phyloP scores from a whole-genome alignment of 345 rosid genomes.

The Geranium rotundifolium region DNA sequence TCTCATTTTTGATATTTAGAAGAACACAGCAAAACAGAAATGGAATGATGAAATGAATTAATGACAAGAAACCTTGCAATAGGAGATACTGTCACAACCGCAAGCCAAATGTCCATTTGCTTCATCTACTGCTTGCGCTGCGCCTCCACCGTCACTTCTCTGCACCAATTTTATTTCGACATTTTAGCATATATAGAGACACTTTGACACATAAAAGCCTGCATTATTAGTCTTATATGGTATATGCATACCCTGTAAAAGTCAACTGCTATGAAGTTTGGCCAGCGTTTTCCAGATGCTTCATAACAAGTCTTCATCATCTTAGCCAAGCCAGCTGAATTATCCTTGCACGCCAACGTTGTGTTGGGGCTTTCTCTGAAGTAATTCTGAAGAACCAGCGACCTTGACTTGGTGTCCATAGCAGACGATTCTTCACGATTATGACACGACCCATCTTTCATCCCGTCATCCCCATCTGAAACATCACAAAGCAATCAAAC shows the following conservation, averaged over 20 bases:
- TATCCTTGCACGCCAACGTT: slow-evolving; percentile 53
- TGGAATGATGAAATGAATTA: too few relatives aligned
- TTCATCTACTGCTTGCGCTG: slow-evolving; percentile 70
- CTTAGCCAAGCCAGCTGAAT: slow-evolving; percentile 55
- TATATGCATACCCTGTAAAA: slow-evolving; percentile 57
- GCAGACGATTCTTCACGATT: slow-evolving; percentile 66
- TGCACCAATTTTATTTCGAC: slow-evolving; percentile 10
- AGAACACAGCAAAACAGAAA: too few relatives aligned
- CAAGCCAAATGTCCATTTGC: slow-evolving; percentile 91
- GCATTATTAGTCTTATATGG: too few relatives aligned
- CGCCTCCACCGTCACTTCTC: slow-evolving; percentile 92
- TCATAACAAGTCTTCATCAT: slow-evolving; percentile 61
- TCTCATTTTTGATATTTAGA: background rate
- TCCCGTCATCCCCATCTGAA: slow-evolving; percentile 80
- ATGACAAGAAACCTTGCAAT: slow-evolving; percentile 49
- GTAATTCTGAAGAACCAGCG: slow-evolving; percentile 65
- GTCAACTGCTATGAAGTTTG: slow-evolving; percentile 93
- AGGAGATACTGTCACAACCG: slow-evolving; percentile 65
- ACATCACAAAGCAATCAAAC: slow-evolving; percentile 6
- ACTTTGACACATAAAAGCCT: too few relatives aligned
- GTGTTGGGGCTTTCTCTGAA: slow-evolving; percentile 57
- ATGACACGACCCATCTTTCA: slow-evolving; percentile 56
- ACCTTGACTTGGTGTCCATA: slow-evolving; percentile 36
- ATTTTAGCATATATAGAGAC: too few relatives aligned
- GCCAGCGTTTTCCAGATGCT: slow-evolving; percentile 85